These are phyloP conservation scores for Plasmopara halstedii DNA, from an alignment of 352 stramenopile genomes.

Conservation along the genomic window DNA sequence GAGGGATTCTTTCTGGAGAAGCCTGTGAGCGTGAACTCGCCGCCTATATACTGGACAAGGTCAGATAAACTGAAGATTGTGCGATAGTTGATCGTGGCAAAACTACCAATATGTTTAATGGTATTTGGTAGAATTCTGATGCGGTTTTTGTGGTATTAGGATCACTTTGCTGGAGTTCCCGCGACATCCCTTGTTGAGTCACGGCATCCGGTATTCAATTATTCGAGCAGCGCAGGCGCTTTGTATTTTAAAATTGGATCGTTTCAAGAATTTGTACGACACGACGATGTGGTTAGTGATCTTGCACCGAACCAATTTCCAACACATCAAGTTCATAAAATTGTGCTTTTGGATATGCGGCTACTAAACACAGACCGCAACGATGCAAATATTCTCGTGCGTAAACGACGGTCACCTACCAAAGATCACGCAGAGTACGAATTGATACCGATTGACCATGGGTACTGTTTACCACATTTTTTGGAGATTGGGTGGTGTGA, in stretches of 20 bases:
- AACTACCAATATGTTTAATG: too few species aligned
- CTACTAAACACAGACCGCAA: slow-evolving; percentile 98
- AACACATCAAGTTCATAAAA: slow-evolving; percentile 94
- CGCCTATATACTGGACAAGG: slow-evolving; percentile 94
- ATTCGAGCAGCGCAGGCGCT: slow-evolving; percentile 28
- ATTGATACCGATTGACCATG: slow-evolving; percentile 99
- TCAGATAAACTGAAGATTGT: too few species aligned
- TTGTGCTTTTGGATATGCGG: slow-evolving; percentile 97
- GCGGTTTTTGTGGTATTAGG: too few species aligned
- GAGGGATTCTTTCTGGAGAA: slow-evolving; percentile 93
- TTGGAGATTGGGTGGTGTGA: slow-evolving; percentile 97
- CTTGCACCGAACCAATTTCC: slow-evolving; percentile 87
- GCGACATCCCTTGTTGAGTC: slow-evolving; percentile 76
- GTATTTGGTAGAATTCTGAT: too few species aligned
- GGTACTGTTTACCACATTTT: slow-evolving; percentile 94
- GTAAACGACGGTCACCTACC: slow-evolving; percentile 52
- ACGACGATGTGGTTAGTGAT: slow-evolving; percentile 93
- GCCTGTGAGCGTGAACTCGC: slow-evolving; percentile 95
- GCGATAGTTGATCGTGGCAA: too few species aligned
- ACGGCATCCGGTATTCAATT: slow-evolving; percentile 73
- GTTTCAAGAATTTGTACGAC: slow-evolving; percentile 95
- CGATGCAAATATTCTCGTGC: slow-evolving; percentile 95
- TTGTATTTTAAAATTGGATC: slow-evolving; percentile 92
- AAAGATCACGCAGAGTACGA: slow-evolving; percentile 74
- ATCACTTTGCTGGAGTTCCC: slow-evolving; percentile 77